Evolutionary conservation across 1,139 yeast species (phyloP).

Genomic region (Blastobotrys arbuscula): DNA sequence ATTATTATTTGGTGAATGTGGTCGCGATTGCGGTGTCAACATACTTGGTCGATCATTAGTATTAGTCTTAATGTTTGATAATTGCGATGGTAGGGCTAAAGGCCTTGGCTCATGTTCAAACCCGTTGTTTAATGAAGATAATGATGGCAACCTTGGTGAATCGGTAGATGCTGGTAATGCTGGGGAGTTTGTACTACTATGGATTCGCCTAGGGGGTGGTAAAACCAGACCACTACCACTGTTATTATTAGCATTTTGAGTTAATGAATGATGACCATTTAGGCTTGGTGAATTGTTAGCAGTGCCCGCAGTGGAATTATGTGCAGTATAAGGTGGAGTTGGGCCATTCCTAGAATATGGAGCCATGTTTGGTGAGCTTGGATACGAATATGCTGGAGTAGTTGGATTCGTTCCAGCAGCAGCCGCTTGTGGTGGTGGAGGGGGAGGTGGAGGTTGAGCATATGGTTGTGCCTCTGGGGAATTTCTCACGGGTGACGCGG

Average conservation of each 20-base stretch:
- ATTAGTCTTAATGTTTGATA: no score
- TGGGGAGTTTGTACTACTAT: not conserved
- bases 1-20: conserved; percentile 21
- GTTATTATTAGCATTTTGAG: not conserved
- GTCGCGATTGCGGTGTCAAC: conserved; percentile 29
- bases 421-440: no score
- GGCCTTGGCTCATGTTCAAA: conserved; percentile 5
- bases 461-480: no score
- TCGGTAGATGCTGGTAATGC: not conserved
- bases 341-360: not conserved
- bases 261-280: not conserved
- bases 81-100: not conserved
- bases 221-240: not conserved
- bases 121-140: conserved; percentile 13
- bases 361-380: no score
- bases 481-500: no score
- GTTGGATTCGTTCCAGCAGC: no score
- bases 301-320: no score
- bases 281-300: not conserved
- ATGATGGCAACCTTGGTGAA: conserved; percentile 15
- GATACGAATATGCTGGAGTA: no score
- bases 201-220: conserved; percentile 4
- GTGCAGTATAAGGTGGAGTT: not conserved
- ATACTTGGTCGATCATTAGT: conserved; percentile 8
- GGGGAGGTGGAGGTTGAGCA: no score